These are phyloP conservation scores for Kwoniella dejecticola DNA, from an alignment of 768 basidiomycete genomes.

Conservation along the genomic window DNA sequence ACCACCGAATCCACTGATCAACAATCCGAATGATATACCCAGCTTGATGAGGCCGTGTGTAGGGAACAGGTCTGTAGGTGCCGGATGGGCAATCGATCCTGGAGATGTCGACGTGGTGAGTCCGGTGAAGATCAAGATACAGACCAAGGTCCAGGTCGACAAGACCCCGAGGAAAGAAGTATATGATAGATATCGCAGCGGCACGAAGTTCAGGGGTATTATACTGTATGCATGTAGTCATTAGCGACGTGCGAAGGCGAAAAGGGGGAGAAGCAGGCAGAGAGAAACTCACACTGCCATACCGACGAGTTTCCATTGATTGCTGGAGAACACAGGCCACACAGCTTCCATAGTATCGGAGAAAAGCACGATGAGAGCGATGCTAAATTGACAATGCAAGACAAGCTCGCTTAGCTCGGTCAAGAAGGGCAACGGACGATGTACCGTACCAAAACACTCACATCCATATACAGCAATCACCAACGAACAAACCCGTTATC, in stretches of 20 bases:
- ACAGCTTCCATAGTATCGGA: constrained; percentile 49
- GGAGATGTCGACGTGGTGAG: constrained; percentile 41
- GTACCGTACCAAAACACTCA: no score
- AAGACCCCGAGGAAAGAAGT: constrained; percentile 47
- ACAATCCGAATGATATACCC: constrained; percentile 42
- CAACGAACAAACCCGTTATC: constrained; percentile 41
- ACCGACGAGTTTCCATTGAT: constrained; percentile 47
- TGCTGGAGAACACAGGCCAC: constrained; percentile 36
- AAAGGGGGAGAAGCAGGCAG: no score
- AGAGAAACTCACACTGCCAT: constrained; percentile 39
- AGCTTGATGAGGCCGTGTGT: constrained; percentile 44
- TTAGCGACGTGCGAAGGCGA: not conserved
- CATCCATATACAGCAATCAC: constrained; percentile 44
- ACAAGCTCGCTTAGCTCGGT: not conserved
- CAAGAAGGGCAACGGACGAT: not conserved
- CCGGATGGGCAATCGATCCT: constrained; percentile 47
- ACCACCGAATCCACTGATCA: constrained; percentile 50
- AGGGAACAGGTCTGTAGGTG: constrained; percentile 48
- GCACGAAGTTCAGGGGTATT: constrained; percentile 50
- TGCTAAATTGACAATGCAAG: constrained; percentile 12
- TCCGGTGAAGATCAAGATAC: constrained; percentile 49
- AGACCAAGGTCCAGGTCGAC: constrained; percentile 43
- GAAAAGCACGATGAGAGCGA: constrained; percentile 46
- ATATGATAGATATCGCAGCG: constrained; percentile 50
- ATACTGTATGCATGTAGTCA: constrained; percentile 30